Conservation (phyloP, 2,329 filamentous ascomycete genomes). For the Coniosporium uncinatum region DNA sequence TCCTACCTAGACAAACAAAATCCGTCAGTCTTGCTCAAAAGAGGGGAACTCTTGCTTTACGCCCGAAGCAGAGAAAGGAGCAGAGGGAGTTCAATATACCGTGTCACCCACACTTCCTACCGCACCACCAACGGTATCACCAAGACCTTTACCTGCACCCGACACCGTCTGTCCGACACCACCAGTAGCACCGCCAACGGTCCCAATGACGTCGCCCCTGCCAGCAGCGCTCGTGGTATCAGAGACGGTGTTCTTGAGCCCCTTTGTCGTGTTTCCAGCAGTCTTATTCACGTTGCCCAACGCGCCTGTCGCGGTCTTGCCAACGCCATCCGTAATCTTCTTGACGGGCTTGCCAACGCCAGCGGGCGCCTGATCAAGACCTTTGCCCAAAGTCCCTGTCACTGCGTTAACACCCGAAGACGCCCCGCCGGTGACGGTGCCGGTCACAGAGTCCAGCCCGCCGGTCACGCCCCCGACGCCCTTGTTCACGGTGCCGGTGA, state of each 20-base stretch:
- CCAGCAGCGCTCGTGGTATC: constrained; percentile 37
- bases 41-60: constrained; percentile 12
- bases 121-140: constrained; percentile 3
- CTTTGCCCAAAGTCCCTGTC: constrained; percentile 28
- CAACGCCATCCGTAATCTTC: constrained; percentile 30
- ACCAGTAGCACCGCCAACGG: constrained; percentile 25
- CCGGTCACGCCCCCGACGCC: constrained; percentile 19
- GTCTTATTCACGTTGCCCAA: constrained; percentile 33
- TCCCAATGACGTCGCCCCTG: constrained; percentile 31
- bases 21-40: constrained; percentile 24
- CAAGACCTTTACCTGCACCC: constrained; percentile 30
- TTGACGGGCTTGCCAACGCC: constrained; percentile 28
- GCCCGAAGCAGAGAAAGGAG: too few species aligned
- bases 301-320: constrained; percentile 32
- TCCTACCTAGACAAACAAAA: constrained; percentile 26
- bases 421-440: constrained; percentile 13
- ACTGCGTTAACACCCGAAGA: constrained; percentile 22
- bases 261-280: constrained; percentile 28
- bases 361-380: constrained; percentile 22
- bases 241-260: constrained; percentile 32
- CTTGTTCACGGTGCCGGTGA: constrained; percentile 25
- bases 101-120: not conserved
- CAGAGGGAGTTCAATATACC: too few species aligned
- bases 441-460: too few species aligned
- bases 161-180: constrained; percentile 22